Conservation (phyloP, 352 stramenopile species). For the Globisporangium middletonii region DNA sequence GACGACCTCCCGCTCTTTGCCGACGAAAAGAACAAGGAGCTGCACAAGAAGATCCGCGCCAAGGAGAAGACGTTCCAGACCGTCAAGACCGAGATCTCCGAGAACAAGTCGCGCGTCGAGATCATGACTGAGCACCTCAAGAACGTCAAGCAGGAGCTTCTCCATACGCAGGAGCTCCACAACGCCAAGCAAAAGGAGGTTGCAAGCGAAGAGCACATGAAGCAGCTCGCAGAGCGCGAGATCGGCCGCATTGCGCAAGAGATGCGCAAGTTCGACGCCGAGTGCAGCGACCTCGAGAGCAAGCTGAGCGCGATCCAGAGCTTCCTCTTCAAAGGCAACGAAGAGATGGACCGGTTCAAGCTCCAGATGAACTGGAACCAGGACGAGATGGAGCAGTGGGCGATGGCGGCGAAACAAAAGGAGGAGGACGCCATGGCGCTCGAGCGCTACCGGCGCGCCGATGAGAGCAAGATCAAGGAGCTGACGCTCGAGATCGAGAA, state of each 20-base stretch:
- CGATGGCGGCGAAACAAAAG: constrained; percentile 92
- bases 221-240: constrained; percentile 88
- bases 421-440: constrained; percentile 93
- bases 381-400: constrained; percentile 97
- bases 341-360: constrained; percentile 95
- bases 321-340: constrained; percentile 90
- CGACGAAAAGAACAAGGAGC: constrained; percentile 79
- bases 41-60: constrained; percentile 74
- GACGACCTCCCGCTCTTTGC: constrained; percentile 88
- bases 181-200: constrained; percentile 92
- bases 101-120: constrained; percentile 86
- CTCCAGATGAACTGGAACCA: constrained; percentile 98
- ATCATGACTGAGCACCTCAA: constrained; percentile 96
- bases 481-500: constrained; percentile 92
- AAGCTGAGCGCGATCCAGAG: constrained; percentile 88
- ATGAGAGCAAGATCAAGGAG: constrained; percentile 95
- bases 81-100: constrained; percentile 60
- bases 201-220: constrained; percentile 91
- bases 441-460: constrained; percentile 90
- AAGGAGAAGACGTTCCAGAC: constrained; percentile 69
- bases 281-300: constrained; percentile 71
- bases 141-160: constrained; percentile 94
- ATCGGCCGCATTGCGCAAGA: constrained; percentile 77
- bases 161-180: constrained; percentile 92
- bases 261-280: constrained; percentile 64